phyloP scores from a whole-genome alignment of 2,329 filamentous ascomycete species.

The Paecilomyces dactylethromorphus region DNA sequence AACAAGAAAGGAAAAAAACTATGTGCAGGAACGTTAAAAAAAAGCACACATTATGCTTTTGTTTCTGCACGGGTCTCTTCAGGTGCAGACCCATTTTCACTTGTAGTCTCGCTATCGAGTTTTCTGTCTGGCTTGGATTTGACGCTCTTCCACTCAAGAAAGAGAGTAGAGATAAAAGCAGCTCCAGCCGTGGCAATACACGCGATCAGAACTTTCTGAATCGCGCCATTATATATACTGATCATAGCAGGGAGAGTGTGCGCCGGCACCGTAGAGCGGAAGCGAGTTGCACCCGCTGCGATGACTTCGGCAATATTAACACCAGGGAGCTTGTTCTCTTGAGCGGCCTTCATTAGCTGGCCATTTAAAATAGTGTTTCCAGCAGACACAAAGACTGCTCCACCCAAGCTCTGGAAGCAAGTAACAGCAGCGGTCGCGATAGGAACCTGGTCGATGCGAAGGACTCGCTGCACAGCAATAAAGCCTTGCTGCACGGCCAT shows the following conservation, averaged over 20 bases:
- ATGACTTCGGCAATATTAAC: constrained; percentile 9
- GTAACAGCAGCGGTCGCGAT: constrained; percentile 13
- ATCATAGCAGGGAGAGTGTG: constrained; percentile 3
- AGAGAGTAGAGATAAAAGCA: constrained; percentile 8
- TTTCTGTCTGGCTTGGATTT: not conserved
- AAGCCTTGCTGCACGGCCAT: constrained; percentile 13
- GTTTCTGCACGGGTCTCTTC: not conserved
- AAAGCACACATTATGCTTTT: not conserved
- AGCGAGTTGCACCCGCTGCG: constrained; percentile 8
- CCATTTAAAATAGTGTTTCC: constrained; percentile 14
- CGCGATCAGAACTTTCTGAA: constrained; percentile 11
- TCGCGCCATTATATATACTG: constrained; percentile 11
- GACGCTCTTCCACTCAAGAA: constrained; percentile 2
- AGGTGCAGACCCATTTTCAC: not conserved
- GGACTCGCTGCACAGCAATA: constrained; percentile 11
- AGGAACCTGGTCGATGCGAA: constrained; percentile 11
- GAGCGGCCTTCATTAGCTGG: constrained; percentile 6
- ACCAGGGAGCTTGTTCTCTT: constrained; percentile 4
- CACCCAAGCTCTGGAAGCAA: constrained; percentile 11
- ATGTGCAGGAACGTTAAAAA: not conserved
- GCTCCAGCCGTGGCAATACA: constrained; percentile 6
- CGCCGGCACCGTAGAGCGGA: constrained; percentile 6
- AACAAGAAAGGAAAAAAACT: not conserved
- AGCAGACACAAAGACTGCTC: constrained; percentile 15
- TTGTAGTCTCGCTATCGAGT: not conserved